Evolutionary conservation across 805 yeast species (phyloP).

Genomic region (Yamadazyma paraphyllophila): DNA sequence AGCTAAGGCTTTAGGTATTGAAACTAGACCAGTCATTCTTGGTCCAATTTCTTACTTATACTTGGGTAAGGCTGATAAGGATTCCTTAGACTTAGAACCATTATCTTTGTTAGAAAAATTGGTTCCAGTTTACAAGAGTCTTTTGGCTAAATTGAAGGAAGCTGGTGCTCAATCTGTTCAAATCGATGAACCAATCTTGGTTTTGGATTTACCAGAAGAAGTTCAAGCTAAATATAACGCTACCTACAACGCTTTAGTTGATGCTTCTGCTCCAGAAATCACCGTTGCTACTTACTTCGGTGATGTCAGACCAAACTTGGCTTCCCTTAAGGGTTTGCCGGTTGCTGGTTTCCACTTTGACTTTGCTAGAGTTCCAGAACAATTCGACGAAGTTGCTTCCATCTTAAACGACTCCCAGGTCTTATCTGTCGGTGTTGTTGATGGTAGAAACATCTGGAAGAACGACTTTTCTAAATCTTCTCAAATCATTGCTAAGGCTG

Average conservation of each 20-base stretch:
- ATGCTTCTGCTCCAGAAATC: slow-evolving; percentile 70
- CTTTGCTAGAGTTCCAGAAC: slow-evolving; percentile 94
- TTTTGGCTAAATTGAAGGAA: slow-evolving; percentile 78
- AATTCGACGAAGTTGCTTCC: slow-evolving; percentile 77
- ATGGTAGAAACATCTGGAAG: slow-evolving; percentile 99
- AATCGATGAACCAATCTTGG: slow-evolving; percentile 96
- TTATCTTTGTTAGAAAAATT: slow-evolving; percentile 83
- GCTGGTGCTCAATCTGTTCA: slow-evolving; percentile 97
- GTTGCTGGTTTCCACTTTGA: slow-evolving; percentile 96
- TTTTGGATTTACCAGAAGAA: slow-evolving; percentile 83
- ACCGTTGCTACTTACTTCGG: slow-evolving; percentile 93
- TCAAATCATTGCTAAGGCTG: slow-evolving; percentile 76
- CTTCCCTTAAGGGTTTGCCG: slow-evolving; percentile 84
- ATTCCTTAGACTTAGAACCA: slow-evolving; percentile 92
- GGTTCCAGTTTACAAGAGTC: slow-evolving; percentile 89
- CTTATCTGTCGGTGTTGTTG: slow-evolving; percentile 94
- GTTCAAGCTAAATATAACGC: slow-evolving; percentile 84
- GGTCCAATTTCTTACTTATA: slow-evolving; percentile 95
- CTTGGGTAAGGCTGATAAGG: slow-evolving; percentile 98
- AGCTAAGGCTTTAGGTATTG: slow-evolving; percentile 94
- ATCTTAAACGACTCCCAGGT: slow-evolving; percentile 68
- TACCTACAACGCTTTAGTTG: slow-evolving; percentile 76
- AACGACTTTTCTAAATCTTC: slow-evolving; percentile 88
- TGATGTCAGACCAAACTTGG: slow-evolving; percentile 95
- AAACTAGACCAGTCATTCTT: slow-evolving; percentile 94